Percentiles rank a stretch among this genome's conserved stretches.
phyloP scores from a whole-genome alignment of 176 grass and related monocot genomes.

The Coix lacrymajobi region DNA sequence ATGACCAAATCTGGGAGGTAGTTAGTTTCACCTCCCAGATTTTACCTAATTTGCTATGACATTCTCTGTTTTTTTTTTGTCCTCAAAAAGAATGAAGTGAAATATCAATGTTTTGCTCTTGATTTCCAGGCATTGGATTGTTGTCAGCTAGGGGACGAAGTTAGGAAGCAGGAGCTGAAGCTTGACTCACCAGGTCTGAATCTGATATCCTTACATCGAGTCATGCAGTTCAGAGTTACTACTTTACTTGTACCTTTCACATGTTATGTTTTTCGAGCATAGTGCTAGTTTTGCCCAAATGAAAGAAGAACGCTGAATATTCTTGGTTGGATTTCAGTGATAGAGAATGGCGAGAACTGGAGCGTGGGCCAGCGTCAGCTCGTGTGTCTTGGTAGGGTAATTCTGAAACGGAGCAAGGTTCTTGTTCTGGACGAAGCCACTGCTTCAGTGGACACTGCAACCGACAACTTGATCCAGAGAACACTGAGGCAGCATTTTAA shows the following conservation, averaged over 20 bases:
- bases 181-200: constrained; percentile 63
- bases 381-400: constrained; percentile 62
- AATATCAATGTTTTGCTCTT: not conserved
- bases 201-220: not conserved
- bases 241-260: not conserved
- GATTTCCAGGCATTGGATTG: constrained; percentile 61
- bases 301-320: not conserved
- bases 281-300: not conserved
- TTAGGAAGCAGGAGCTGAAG: constrained; percentile 69
- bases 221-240: not conserved
- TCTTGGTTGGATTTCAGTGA: constrained; percentile 41
- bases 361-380: constrained; percentile 78
- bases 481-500: constrained; percentile 70
- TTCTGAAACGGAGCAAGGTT: constrained; percentile 71
- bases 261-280: not conserved
- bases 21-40: constrained; percentile 14
- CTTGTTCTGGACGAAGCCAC: constrained; percentile 83
- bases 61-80: not conserved
- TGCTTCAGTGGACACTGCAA: constrained; percentile 67
- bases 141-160: constrained; percentile 76
- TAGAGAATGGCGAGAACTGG: constrained; percentile 91
- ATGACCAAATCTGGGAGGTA: constrained; percentile 91
- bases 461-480: constrained; percentile 70
- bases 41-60: not conserved
- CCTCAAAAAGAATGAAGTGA: not conserved